Evolutionary conservation across 495 filamentous ascomycete species (phyloP).

Genomic region (Pseudomonodictys pantanalensis): DNA sequence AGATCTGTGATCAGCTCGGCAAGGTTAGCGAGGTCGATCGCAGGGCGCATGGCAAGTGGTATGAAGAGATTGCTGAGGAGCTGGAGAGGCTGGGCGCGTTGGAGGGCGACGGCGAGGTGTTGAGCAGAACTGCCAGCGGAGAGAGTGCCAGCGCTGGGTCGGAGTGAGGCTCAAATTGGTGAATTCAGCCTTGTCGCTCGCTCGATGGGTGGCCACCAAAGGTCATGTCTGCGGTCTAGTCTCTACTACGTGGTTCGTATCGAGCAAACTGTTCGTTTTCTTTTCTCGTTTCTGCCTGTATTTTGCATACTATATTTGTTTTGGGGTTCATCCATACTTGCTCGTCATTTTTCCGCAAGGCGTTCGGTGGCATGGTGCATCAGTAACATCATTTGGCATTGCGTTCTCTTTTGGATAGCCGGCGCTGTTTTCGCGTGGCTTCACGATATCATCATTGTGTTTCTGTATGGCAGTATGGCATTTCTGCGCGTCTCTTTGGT

Average conservation of each 20-base stretch:
- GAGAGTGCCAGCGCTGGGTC: background rate
- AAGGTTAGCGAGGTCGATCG: constrained; percentile 77
- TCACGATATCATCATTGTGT: background rate
- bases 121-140: constrained; percentile 10
- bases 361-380: background rate
- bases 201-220: no score
- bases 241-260: background rate
- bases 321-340: background rate
- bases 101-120: constrained; percentile 28
- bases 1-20: constrained; percentile 74
- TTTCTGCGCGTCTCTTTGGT: no score
- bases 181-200: background rate
- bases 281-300: background rate
- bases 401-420: background rate
- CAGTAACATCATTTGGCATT: background rate
- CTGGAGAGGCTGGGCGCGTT: constrained; percentile 32
- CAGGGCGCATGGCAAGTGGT: constrained; percentile 72
- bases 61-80: constrained; percentile 61
- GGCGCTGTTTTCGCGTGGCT: background rate
- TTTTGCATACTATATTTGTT: background rate
- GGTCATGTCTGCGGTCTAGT: background rate
- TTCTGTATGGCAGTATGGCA: no score
- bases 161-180: background rate
- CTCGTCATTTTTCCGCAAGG: background rate
- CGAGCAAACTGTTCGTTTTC: background rate